Evolutionary conservation across 805 yeast genomes (phyloP).

Genomic region (Wickerhamomyces queroliae): DNA sequence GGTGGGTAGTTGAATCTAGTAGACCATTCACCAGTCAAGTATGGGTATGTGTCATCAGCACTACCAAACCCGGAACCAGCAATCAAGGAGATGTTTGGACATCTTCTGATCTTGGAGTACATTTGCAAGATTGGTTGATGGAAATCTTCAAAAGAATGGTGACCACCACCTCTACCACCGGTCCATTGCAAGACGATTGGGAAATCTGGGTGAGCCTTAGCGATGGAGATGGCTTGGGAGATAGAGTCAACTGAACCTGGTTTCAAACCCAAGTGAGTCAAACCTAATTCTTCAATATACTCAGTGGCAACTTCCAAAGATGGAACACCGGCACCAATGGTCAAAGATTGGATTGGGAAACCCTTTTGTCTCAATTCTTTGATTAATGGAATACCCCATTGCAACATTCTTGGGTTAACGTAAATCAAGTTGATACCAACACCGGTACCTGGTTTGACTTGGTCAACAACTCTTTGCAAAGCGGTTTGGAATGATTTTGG

Average conservation of each 20-base stretch:
- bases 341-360: conserved; percentile 90
- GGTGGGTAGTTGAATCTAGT: conserved; percentile 81
- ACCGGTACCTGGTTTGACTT: conserved; percentile 80
- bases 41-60: conserved; percentile 94
- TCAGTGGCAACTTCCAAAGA: conserved; percentile 95
- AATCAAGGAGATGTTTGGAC: conserved; percentile 79
- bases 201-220: conserved; percentile 92
- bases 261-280: conserved; percentile 91
- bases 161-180: conserved; percentile 99
- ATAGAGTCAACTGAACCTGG: conserved; percentile 97
- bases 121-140: conserved; percentile 95
- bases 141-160: conserved; percentile 98
- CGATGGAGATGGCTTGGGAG: conserved; percentile 79
- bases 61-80: conserved; percentile 99
- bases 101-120: conserved; percentile 91
- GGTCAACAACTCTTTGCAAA: conserved; percentile 62
- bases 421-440: conserved; percentile 89
- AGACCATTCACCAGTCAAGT: conserved; percentile 98
- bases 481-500: conserved; percentile 70
- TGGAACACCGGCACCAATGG: conserved; percentile 99
- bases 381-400: conserved; percentile 98
- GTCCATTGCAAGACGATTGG: conserved; percentile 99
- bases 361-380: conserved; percentile 85
- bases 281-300: conserved; percentile 86
- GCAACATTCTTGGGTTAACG: conserved; percentile 95